Conservation (phyloP, 2,329 filamentous ascomycete species). For the Calonectria crousiana region DNA sequence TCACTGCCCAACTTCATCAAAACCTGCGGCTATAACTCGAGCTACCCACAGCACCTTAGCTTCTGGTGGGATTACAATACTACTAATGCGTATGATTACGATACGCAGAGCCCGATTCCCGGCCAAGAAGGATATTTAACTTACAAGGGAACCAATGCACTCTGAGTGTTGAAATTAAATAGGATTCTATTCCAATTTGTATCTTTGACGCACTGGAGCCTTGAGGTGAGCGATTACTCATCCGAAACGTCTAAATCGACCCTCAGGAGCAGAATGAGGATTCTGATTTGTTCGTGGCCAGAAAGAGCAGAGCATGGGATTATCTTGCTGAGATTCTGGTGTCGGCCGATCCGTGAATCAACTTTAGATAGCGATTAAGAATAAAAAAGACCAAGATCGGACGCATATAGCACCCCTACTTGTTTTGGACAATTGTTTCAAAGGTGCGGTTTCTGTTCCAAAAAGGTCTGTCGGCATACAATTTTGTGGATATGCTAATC, state of each 20-base stretch:
- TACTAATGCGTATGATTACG: neutral
- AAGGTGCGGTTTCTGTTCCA: neutral
- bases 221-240: too few relatives aligned
- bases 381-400: neutral
- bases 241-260: too few relatives aligned
- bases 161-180: neutral
- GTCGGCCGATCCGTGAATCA: too few relatives aligned
- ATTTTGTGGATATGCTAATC: neutral
- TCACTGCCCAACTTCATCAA: neutral
- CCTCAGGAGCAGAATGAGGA: too few relatives aligned
- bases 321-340: too few relatives aligned
- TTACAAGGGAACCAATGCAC: neutral
- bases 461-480: neutral
- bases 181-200: neutral
- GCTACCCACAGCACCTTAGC: neutral
- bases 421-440: neutral
- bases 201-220: too few relatives aligned
- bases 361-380: neutral
- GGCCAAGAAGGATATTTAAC: neutral
- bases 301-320: too few relatives aligned
- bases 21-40: neutral
- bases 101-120: neutral
- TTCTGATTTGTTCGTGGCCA: too few relatives aligned
- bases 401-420: neutral
- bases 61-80: conserved; percentile 7